These are phyloP conservation scores for Knufia petricola DNA, from an alignment of 2,329 filamentous ascomycete genomes.

Conservation along the genomic window DNA sequence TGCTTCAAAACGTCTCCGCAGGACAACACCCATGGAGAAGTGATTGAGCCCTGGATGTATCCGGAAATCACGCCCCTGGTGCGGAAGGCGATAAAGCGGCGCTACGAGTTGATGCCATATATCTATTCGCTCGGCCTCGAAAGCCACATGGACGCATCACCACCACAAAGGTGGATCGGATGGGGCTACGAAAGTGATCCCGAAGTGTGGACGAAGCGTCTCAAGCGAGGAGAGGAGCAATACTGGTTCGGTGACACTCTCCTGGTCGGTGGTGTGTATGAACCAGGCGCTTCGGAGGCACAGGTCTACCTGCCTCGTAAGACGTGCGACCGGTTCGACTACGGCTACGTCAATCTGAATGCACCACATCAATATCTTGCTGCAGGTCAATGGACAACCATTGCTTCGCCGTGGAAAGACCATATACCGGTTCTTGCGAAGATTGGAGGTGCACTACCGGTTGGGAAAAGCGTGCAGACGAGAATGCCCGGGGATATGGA, in stretches of 20 bases:
- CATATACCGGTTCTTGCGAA: slow-evolving; percentile 49
- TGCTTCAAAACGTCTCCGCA: slow-evolving; percentile 63
- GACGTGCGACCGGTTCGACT: slow-evolving; percentile 34
- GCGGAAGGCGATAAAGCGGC: slow-evolving; percentile 56
- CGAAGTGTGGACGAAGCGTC: slow-evolving; percentile 52
- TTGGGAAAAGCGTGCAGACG: slow-evolving; percentile 44
- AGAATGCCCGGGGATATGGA: slow-evolving; percentile 41
- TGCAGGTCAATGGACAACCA: slow-evolving; percentile 45
- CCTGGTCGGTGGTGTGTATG: slow-evolving; percentile 58
- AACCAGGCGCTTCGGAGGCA: slow-evolving; percentile 45
- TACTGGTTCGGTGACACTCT: slow-evolving; percentile 63
- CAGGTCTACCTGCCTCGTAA: slow-evolving; percentile 53
- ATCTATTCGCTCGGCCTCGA: slow-evolving; percentile 57
- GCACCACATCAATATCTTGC: slow-evolving; percentile 49
- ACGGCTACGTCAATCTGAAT: slow-evolving; percentile 55
- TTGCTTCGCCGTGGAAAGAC: slow-evolving; percentile 41
- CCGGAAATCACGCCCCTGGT: slow-evolving; percentile 55
- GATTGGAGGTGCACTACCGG: slow-evolving; percentile 45
- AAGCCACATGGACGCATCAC: slow-evolving; percentile 51
- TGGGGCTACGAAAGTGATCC: slow-evolving; percentile 62
- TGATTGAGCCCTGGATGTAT: slow-evolving; percentile 73
- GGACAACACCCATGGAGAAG: slow-evolving; percentile 59
- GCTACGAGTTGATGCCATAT: slow-evolving; percentile 64
- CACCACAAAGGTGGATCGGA: slow-evolving; percentile 62
- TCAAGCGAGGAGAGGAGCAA: slow-evolving; percentile 58